phyloP scores from a whole-genome alignment of 805 yeast genomes.

The Myxozyma kluyveri region DNA sequence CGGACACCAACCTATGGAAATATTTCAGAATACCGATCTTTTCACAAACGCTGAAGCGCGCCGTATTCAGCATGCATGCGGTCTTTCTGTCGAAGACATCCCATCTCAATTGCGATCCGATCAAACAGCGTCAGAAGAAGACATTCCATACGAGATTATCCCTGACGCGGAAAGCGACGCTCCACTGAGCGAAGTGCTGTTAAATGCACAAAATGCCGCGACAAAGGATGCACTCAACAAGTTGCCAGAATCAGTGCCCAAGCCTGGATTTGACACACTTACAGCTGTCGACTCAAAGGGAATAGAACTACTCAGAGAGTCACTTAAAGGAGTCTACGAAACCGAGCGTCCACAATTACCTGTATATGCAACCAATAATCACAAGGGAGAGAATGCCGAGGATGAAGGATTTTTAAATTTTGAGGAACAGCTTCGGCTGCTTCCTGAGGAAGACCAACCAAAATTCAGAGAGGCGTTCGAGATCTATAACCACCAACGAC shows the following conservation, averaged over 20 bases:
- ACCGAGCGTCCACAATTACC: conserved; percentile 18
- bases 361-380: conserved; percentile 5
- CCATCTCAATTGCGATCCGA: conserved; percentile 6
- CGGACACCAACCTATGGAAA: background rate
- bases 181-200: background rate
- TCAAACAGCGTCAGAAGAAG: background rate
- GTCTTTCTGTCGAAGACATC: conserved; percentile 10
- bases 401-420: conserved; percentile 52
- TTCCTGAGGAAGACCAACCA: conserved; percentile 42
- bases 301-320: conserved; percentile 20
- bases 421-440: conserved; percentile 48
- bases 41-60: conserved; percentile 14
- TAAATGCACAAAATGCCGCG: background rate
- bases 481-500: conserved; percentile 69
- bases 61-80: conserved; percentile 5
- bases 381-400: background rate
- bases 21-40: conserved; percentile 6
- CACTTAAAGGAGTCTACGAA: conserved; percentile 20
- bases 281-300: conserved; percentile 25
- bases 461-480: conserved; percentile 68
- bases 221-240: background rate
- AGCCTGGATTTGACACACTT: conserved; percentile 22
- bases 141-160: background rate
- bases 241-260: conserved; percentile 20
- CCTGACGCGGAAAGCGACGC: conserved; percentile 2